These are phyloP conservation scores for Aplosporella prunicola DNA, from an alignment of 2,329 filamentous ascomycete species.

Conservation along the genomic window DNA sequence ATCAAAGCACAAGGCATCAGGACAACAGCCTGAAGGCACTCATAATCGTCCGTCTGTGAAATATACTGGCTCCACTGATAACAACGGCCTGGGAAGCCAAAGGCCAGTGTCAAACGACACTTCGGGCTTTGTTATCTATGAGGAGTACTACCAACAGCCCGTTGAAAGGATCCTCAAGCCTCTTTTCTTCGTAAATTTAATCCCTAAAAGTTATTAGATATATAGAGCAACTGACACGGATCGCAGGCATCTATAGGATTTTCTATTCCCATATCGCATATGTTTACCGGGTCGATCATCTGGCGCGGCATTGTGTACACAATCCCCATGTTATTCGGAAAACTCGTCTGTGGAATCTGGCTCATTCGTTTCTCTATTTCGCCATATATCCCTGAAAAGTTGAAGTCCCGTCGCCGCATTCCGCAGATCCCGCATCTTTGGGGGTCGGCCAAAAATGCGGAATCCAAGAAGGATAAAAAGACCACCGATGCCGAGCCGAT, in stretches of 20 bases:
- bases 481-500: not conserved
- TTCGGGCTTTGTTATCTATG: slow-evolving; percentile 30
- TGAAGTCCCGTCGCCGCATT: not conserved
- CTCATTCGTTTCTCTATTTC: slow-evolving; percentile 27
- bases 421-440: slow-evolving; percentile 5
- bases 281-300: slow-evolving; percentile 55
- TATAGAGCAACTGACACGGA: not conserved
- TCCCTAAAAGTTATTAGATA: slow-evolving; percentile 13
- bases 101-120: slow-evolving; percentile 4
- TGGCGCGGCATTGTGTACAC: slow-evolving; percentile 69
- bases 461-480: not conserved
- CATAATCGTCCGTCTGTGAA: not conserved
- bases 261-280: slow-evolving; percentile 61
- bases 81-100: too few species aligned
- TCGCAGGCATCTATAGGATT: slow-evolving; percentile 55
- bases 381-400: slow-evolving; percentile 1
- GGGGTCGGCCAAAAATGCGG: not conserved
- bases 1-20: slow-evolving; percentile 1
- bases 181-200: slow-evolving; percentile 54
- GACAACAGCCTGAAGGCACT: too few species aligned
- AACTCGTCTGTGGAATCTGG: slow-evolving; percentile 33
- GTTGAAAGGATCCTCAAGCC: slow-evolving; percentile 52
- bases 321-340: slow-evolving; percentile 54
- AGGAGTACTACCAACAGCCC: slow-evolving; percentile 37
- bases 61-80: too few species aligned